phyloP scores from a whole-genome alignment of 805 yeast genomes.

The Kuraishia borneana region DNA sequence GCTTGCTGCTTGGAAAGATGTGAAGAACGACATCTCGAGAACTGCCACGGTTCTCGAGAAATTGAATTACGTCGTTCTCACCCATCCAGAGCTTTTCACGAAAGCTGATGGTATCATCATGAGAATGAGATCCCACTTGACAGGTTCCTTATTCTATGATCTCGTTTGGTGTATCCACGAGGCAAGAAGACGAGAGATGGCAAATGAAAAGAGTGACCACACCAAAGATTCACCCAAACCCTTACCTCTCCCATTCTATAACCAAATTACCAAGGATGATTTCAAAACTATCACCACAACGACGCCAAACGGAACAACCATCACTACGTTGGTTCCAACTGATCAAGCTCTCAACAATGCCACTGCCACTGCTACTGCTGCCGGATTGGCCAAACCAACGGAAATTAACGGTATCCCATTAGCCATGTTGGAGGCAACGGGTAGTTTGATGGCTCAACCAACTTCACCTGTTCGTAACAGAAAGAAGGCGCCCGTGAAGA shows the following conservation, averaged over 20 bases:
- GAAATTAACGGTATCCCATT: constrained; percentile 27
- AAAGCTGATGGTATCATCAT: constrained; percentile 68
- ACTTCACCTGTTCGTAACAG: not conserved
- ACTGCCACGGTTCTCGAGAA: constrained; percentile 88
- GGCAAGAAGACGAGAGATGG: constrained; percentile 63
- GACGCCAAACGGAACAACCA: constrained; percentile 86
- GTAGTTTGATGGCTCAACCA: constrained; percentile 31
- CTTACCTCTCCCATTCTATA: constrained; percentile 79
- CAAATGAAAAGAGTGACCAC: constrained; percentile 15
- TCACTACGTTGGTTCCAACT: constrained; percentile 83
- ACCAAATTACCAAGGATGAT: constrained; percentile 82
- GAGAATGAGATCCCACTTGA: constrained; percentile 83
- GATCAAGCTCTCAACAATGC: constrained; percentile 62
- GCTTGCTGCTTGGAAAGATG: constrained; percentile 82
- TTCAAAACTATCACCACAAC: constrained; percentile 78
- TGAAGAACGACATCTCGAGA: constrained; percentile 82
- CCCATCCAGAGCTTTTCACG: constrained; percentile 76
- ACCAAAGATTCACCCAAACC: constrained; percentile 14
- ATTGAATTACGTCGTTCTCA: constrained; percentile 73
- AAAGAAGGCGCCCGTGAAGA: not conserved
- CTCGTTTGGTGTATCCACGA: constrained; percentile 92
- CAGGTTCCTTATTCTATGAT: constrained; percentile 86
- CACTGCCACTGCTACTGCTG: constrained; percentile 43
- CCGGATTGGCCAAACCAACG: constrained; percentile 37
- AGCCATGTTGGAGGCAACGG: constrained; percentile 66